Conservation (phyloP, 2,329 filamentous ascomycete species). For the Sordariomycetes sp. region DNA sequence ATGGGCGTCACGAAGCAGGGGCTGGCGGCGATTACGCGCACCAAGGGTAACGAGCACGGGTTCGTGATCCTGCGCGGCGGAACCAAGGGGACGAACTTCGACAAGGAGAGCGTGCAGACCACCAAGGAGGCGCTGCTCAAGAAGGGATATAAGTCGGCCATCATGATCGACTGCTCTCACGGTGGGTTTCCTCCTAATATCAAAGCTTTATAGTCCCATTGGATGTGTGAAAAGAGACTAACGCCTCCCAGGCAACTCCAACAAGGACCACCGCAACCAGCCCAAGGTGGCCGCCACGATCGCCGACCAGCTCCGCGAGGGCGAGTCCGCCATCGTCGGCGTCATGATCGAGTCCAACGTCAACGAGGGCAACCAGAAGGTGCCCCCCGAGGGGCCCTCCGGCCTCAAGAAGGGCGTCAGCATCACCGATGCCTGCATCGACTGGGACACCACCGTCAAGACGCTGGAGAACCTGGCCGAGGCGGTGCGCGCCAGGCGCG, state of each 20-base stretch:
- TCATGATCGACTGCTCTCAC: conserved; percentile 98
- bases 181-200: conserved; percentile 23
- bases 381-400: conserved; percentile 73
- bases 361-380: conserved; percentile 87
- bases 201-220: neutral
- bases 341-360: conserved; percentile 99
- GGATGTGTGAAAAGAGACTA: neutral
- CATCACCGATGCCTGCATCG: conserved; percentile 95
- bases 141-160: conserved; percentile 60
- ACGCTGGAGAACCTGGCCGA: conserved; percentile 78
- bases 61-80: conserved; percentile 93
- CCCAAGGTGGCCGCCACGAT: conserved; percentile 78
- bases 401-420: conserved; percentile 88
- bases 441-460: conserved; percentile 76
- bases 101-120: conserved; percentile 70
- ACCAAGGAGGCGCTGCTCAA: conserved; percentile 71
- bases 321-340: conserved; percentile 83
- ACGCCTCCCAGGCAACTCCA: conserved; percentile 54
- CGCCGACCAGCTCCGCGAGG: conserved; percentile 73
- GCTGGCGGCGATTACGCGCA: conserved; percentile 88
- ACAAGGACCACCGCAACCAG: conserved; percentile 96
- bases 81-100: conserved; percentile 89
- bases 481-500: conserved; percentile 68
- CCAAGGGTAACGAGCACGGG: conserved; percentile 90
- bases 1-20: conserved; percentile 95